Evolutionary conservation across 2,329 filamentous ascomycete genomes (phyloP).

Genomic region (Neofusicoccum ribis): DNA sequence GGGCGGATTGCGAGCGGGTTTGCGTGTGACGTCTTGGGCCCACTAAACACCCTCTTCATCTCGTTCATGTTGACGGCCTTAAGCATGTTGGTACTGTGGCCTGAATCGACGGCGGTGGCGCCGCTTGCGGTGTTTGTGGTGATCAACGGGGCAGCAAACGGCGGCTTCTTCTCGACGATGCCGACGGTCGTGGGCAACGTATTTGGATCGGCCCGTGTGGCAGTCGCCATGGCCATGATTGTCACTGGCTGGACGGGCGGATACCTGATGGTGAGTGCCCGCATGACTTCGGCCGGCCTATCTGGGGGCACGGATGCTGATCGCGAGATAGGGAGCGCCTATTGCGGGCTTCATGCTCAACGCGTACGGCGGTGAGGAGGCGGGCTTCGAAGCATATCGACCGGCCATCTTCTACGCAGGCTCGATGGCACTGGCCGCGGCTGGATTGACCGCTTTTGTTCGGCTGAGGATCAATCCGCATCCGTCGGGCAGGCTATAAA

Average conservation of each 20-base stretch:
- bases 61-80: slow-evolving; percentile 55
- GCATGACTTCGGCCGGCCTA: slow-evolving; percentile 20
- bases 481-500: slow-evolving; percentile 18
- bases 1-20: slow-evolving; percentile 58
- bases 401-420: slow-evolving; percentile 24
- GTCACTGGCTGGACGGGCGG: slow-evolving; percentile 62
- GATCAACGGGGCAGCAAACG: slow-evolving; percentile 61
- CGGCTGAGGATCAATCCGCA: slow-evolving; percentile 22
- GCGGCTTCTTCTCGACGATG: slow-evolving; percentile 65
- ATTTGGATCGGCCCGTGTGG: slow-evolving; percentile 57
- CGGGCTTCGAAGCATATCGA: slow-evolving; percentile 22
- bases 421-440: slow-evolving; percentile 20
- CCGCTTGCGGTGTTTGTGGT: slow-evolving; percentile 59
- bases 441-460: slow-evolving; percentile 20
- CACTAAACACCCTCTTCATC: slow-evolving; percentile 41
- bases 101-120: slow-evolving; percentile 55
- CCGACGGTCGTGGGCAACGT: slow-evolving; percentile 63
- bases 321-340: slow-evolving; percentile 21
- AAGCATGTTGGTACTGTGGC: slow-evolving; percentile 64
- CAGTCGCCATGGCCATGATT: slow-evolving; percentile 62
- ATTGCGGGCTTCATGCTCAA: slow-evolving; percentile 23
- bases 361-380: slow-evolving; percentile 21
- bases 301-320: slow-evolving; percentile 3
- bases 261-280: slow-evolving; percentile 50
- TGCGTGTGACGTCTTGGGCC: slow-evolving; percentile 39